phyloP scores from a whole-genome alignment of 2,329 filamentous ascomycete genomes.

The Cryphonectria carpinicola region DNA sequence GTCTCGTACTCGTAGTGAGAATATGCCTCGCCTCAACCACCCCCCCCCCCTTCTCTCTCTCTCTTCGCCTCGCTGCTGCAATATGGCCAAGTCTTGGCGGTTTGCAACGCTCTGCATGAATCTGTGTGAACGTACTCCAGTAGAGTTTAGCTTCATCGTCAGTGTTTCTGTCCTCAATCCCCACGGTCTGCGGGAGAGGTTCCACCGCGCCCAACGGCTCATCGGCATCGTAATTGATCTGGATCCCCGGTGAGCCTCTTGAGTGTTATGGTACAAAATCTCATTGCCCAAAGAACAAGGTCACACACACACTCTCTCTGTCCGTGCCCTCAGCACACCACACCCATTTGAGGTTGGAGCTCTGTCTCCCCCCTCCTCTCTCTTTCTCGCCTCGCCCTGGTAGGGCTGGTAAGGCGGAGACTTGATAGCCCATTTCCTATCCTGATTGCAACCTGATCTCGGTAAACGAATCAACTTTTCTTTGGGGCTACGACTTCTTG shows the following conservation, averaged over 20 bases:
- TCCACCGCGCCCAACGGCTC: conserved; percentile 69
- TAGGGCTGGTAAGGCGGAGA: conserved; percentile 2
- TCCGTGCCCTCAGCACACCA: background rate
- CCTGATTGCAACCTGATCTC: background rate
- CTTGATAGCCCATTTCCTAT: background rate
- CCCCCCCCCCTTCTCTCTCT: too few relatives aligned
- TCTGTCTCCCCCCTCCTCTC: background rate
- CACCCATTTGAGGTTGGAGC: background rate
- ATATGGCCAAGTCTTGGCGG: background rate
- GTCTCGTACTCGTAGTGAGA: background rate
- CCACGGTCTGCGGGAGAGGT: conserved; percentile 42
- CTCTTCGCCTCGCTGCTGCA: background rate
- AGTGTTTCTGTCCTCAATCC: background rate
- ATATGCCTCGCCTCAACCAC: background rate
- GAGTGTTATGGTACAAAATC: conserved; percentile 48
- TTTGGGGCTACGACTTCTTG: background rate
- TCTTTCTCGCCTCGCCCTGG: background rate
- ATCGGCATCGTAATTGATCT: conserved; percentile 66
- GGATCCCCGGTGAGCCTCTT: conserved; percentile 82
- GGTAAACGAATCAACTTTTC: background rate
- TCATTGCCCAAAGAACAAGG: background rate
- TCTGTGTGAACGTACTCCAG: background rate
- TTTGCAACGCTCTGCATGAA: background rate
- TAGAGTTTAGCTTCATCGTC: conserved; percentile 7
- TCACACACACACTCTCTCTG: background rate